A percentile compares a stretch with the other conserved stretches of the same genome.
These are phyloP conservation scores for Candida broadrunensis DNA, from an alignment of 805 yeast genomes.

Conservation along the genomic window DNA sequence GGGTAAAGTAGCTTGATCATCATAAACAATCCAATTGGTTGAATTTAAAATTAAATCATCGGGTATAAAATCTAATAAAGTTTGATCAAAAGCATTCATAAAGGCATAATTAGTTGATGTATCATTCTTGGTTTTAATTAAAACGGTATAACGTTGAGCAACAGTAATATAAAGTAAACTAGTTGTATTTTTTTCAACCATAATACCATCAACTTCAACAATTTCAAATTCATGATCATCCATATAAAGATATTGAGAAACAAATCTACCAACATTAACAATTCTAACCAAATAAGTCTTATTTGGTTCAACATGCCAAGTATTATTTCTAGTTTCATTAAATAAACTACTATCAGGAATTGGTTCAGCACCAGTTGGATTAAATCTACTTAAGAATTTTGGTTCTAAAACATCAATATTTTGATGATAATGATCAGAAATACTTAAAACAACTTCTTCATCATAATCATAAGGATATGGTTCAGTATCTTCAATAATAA, in stretches of 20 bases:
- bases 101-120: conserved; percentile 53
- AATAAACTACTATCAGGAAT: conserved; percentile 65
- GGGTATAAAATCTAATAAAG: conserved; percentile 72
- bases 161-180: conserved; percentile 63
- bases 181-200: conserved; percentile 55
- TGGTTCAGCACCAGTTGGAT: conserved; percentile 87
- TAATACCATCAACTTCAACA: conserved; percentile 49
- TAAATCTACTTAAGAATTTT: conserved; percentile 58
- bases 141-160: conserved; percentile 78
- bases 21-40: conserved; percentile 56
- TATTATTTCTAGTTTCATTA: conserved; percentile 60
- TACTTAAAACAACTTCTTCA: conserved; percentile 53
- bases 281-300: conserved; percentile 65
- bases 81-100: conserved; percentile 58
- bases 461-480: conserved; percentile 56
- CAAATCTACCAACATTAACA: conserved; percentile 68
- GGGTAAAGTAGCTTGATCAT: conserved; percentile 21
- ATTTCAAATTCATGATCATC: conserved; percentile 41
- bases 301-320: conserved; percentile 54
- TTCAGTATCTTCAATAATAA: conserved; percentile 67
- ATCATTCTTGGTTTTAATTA: conserved; percentile 53
- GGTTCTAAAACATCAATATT: conserved; percentile 44
- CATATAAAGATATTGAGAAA: conserved; percentile 51
- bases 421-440: conserved; percentile 65
- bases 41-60: conserved; percentile 48